phyloP scores from a whole-genome alignment of 169 alveolate genomes.

The Plasmodium chabaudi region DNA sequence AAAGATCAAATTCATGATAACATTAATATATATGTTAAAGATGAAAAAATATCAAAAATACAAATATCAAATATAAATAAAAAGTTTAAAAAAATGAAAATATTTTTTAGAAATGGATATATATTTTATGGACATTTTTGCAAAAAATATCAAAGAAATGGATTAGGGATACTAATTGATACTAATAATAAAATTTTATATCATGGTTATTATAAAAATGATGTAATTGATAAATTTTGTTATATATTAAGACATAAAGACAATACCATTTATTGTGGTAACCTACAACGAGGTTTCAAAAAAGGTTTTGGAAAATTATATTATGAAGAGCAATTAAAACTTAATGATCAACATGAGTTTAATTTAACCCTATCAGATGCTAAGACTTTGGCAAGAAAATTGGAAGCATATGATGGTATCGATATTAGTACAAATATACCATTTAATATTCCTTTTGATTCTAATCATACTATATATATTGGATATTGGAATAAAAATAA shows the following conservation, averaged over 20 bases:
- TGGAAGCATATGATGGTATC: constrained; percentile 54
- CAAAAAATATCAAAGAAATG: constrained; percentile 48
- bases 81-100: constrained; percentile 50
- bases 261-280: constrained; percentile 71
- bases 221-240: constrained; percentile 69
- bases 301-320: constrained; percentile 77
- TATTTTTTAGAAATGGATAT: constrained; percentile 73
- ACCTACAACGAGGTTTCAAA: constrained; percentile 56
- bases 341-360: constrained; percentile 42
- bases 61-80: constrained; percentile 27
- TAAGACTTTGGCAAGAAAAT: constrained; percentile 46
- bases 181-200: constrained; percentile 71
- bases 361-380: constrained; percentile 65
- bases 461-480: constrained; percentile 52
- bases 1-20: constrained; percentile 67
- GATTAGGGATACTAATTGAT: constrained; percentile 75
- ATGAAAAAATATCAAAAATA: constrained; percentile 67
- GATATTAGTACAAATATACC: constrained; percentile 64
- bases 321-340: constrained; percentile 53
- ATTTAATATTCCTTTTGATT: constrained; percentile 40
- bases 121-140: constrained; percentile 67
- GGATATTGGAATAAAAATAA: constrained; percentile 71
- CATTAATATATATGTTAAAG: constrained; percentile 43
- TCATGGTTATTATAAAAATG: constrained; percentile 77
- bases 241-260: constrained; percentile 75